Percentiles rank a stretch among this genome's conserved stretches.
phyloP scores from a whole-genome alignment of 1,284 basidiomycete species.

The Naganishia cerealis region DNA sequence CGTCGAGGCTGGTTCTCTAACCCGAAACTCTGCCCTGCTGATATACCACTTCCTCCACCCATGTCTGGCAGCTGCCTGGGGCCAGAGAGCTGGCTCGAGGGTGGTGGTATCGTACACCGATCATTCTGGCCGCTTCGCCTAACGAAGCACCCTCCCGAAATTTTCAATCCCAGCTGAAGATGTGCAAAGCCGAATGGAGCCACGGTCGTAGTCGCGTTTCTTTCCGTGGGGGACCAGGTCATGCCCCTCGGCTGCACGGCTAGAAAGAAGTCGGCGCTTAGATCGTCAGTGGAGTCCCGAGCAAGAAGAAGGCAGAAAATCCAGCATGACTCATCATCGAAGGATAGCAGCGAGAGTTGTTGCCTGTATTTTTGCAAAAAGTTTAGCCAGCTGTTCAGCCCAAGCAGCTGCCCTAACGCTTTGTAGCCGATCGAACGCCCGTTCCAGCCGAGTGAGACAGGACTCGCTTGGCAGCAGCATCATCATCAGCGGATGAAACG shows the following conservation, averaged over 20 bases:
- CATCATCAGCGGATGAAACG: not conserved
- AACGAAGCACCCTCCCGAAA: not conserved
- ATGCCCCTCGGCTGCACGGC: not conserved
- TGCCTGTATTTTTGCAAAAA: not conserved
- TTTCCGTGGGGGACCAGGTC: not conserved
- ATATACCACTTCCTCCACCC: not conserved
- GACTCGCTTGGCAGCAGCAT: not conserved
- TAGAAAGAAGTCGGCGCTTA: too few species aligned
- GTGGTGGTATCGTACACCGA: not conserved
- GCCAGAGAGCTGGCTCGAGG: not conserved
- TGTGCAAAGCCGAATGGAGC: not conserved
- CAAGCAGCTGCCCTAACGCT: not conserved
- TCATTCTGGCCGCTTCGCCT: constrained; percentile 1
- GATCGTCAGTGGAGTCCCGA: too few species aligned
- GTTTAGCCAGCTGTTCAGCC: not conserved
- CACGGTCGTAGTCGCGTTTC: not conserved
- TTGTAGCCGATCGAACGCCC: not conserved
- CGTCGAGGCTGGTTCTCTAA: not conserved
- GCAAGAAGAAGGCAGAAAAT: not conserved
- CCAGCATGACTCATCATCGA: not conserved
- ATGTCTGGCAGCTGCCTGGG: not conserved
- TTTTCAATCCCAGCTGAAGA: not conserved
- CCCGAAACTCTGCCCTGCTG: not conserved
- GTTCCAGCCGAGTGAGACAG: not conserved
- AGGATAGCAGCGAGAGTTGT: not conserved